These are phyloP conservation scores for Chrysopogon serrulatus DNA, from an alignment of 176 grass and related monocot genomes.

Conservation along the genomic window DNA sequence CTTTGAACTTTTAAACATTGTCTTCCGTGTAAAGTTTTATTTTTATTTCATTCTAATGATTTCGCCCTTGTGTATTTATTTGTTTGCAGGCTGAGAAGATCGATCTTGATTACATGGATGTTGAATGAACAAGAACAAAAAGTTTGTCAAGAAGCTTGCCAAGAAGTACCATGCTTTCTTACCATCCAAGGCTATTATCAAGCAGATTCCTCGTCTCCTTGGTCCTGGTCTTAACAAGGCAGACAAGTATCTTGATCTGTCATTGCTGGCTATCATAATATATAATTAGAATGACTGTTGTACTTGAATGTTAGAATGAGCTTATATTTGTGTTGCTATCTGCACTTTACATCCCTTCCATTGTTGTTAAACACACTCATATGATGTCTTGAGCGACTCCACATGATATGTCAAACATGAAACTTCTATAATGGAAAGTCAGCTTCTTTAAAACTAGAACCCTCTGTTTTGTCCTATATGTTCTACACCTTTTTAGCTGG, in stretches of 20 bases:
- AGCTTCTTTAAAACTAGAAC: not conserved
- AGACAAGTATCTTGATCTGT: conserved; percentile 35
- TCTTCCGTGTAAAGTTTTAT: not conserved
- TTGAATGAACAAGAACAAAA: conserved; percentile 99
- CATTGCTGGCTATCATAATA: not conserved
- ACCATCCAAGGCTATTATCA: conserved; percentile 84
- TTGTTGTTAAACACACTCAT: not conserved
- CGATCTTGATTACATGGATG: conserved; percentile 88
- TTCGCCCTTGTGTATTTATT: not conserved
- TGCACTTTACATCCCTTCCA: not conserved
- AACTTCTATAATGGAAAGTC: not conserved
- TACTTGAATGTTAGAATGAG: not conserved
- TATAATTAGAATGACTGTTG: not conserved
- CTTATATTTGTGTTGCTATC: not conserved
- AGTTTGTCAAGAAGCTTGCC: conserved; percentile 88
- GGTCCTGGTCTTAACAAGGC: conserved; percentile 98
- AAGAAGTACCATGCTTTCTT: conserved; percentile 98
- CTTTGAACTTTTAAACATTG: not conserved
- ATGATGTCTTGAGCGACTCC: not conserved
- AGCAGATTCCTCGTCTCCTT: conserved; percentile 94
- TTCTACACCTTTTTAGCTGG: not conserved
- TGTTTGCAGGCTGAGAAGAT: conserved; percentile 81
- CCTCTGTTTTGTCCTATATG: not conserved
- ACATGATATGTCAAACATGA: not conserved
- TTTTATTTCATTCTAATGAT: not conserved